Evolutionary conservation across 2,329 filamentous ascomycete species (phyloP).

Genomic region (Fusarium sp.): DNA sequence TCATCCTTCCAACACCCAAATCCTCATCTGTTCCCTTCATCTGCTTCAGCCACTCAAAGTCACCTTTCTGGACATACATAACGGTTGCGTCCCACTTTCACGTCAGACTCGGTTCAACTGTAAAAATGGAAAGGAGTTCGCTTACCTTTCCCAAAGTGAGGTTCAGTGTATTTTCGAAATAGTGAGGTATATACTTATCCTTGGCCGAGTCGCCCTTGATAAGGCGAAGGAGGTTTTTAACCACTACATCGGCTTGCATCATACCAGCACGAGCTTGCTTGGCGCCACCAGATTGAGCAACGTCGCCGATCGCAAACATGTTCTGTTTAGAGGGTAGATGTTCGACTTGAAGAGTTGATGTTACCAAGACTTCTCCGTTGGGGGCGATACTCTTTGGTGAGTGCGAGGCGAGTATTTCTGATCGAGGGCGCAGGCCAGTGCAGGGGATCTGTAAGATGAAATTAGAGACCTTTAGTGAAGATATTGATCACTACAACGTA

Average conservation of each 20-base stretch:
- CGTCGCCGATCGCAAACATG: slow-evolving; percentile 20
- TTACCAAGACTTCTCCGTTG: slow-evolving; percentile 10
- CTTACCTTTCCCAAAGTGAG: slow-evolving; percentile 26
- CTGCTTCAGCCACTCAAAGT: slow-evolving; percentile 3
- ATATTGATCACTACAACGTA: not conserved
- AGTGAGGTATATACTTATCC: not conserved
- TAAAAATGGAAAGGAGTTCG: fast-evolving
- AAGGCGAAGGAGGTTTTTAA: not conserved
- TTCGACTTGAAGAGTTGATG: slow-evolving; percentile 15
- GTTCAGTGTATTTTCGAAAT: slow-evolving; percentile 9
- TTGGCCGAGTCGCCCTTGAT: not conserved
- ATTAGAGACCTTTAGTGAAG: not conserved
- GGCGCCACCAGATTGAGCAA: slow-evolving; percentile 16
- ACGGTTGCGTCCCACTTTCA: not conserved
- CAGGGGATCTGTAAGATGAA: slow-evolving; percentile 16
- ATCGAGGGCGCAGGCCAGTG: slow-evolving; percentile 22
- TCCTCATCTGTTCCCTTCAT: not conserved
- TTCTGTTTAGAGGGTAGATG: not conserved
- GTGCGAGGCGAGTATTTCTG: not conserved
- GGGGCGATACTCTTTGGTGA: slow-evolving; percentile 5
- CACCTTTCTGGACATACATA: slow-evolving; percentile 4
- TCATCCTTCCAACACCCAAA: slow-evolving; percentile 1
- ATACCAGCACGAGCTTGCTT: slow-evolving; percentile 27
- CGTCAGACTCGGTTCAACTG: fast-evolving
- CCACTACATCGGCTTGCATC: slow-evolving; percentile 14